phyloP scores from a whole-genome alignment of 306 rosid genomes.

The Citrullus amarus region DNA sequence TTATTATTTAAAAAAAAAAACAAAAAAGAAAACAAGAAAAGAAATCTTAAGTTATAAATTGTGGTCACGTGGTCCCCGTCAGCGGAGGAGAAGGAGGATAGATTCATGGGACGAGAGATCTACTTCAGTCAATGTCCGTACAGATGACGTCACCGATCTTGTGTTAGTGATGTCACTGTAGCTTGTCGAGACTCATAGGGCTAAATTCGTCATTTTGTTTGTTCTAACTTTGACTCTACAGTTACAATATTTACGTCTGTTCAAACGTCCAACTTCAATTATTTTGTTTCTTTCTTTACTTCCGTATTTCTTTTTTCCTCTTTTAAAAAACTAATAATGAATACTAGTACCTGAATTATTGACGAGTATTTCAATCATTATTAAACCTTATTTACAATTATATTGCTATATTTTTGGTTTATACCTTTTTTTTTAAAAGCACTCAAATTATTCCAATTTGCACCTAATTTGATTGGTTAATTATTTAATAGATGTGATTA shows the following conservation, averaged over 20 bases:
- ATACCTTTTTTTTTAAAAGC: background rate
- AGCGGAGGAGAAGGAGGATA: conserved; percentile 5
- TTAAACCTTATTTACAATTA: background rate
- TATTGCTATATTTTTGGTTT: background rate
- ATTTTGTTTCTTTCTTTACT: background rate
- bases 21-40: no score
- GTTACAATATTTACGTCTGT: background rate
- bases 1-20: no score
- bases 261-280: conserved; percentile 4
- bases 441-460: background rate
- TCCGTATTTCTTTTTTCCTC: background rate
- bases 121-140: conserved; percentile 6
- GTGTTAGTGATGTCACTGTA: background rate
- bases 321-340: background rate
- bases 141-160: background rate
- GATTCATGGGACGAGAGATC: conserved; percentile 8
- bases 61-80: conserved; percentile 7
- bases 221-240: background rate
- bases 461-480: background rate
- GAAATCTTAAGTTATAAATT: background rate
- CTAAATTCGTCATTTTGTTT: background rate
- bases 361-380: background rate
- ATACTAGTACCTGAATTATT: background rate
- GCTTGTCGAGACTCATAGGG: background rate
- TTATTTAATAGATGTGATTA: background rate